phyloP scores from a whole-genome alignment of 2,329 filamentous ascomycete genomes.

The Hypoxylon sp. region DNA sequence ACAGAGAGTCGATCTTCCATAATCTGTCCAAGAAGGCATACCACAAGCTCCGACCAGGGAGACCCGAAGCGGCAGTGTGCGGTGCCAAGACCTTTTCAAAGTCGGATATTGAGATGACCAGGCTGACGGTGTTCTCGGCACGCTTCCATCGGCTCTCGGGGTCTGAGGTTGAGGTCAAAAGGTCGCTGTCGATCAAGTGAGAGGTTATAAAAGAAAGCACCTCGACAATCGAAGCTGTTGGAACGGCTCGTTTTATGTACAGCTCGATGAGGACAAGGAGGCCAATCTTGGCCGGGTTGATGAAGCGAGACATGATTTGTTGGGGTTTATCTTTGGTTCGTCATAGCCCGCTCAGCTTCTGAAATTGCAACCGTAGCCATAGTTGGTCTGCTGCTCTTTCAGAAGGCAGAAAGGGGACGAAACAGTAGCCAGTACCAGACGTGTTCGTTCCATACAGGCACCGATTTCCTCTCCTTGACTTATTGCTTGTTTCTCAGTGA shows the following conservation, averaged over 20 bases:
- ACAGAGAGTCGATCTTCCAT: constrained; percentile 84
- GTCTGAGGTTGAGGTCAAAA: constrained; percentile 44
- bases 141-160: constrained; percentile 54
- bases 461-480: not conserved
- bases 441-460: not conserved
- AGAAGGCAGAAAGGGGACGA: not conserved
- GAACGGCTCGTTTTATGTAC: constrained; percentile 76
- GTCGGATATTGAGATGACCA: constrained; percentile 63
- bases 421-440: not conserved
- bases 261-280: constrained; percentile 82
- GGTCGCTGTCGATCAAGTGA: constrained; percentile 65
- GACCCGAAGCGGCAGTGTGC: constrained; percentile 60
- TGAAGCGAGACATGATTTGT: constrained; percentile 73
- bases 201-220: constrained; percentile 81
- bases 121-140: constrained; percentile 58
- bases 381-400: not conserved
- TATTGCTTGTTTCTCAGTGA: constrained; percentile 2
- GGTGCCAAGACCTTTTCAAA: constrained; percentile 66
- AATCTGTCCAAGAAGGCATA: constrained; percentile 82
- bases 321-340: constrained; percentile 1
- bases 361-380: constrained; percentile 20
- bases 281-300: constrained; percentile 89
- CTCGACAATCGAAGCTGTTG: constrained; percentile 73
- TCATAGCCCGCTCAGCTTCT: constrained; percentile 2
- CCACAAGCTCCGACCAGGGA: constrained; percentile 85